Conservation (phyloP, 2,329 filamentous ascomycete genomes). For the Clarireedia sp. region DNA sequence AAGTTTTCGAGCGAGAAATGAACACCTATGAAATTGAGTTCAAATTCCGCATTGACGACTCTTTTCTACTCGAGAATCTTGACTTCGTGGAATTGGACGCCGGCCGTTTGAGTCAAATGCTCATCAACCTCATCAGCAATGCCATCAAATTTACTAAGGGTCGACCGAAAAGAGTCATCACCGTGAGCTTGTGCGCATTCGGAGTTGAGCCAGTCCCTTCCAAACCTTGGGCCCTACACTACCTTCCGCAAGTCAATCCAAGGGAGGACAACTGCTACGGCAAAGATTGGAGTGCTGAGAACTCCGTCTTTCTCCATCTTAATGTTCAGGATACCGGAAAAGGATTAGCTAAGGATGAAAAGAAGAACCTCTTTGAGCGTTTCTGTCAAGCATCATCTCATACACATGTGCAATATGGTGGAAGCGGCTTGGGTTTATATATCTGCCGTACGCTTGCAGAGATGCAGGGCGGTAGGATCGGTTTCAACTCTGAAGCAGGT, state of each 20-base stretch:
- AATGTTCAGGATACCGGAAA: not conserved
- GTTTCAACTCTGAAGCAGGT: conserved; percentile 59
- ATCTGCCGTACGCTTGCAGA: conserved; percentile 73
- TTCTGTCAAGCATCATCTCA: conserved; percentile 66
- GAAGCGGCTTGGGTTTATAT: conserved; percentile 70
- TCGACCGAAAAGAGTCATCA: not conserved
- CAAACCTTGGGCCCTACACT: not conserved
- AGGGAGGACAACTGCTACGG: not conserved
- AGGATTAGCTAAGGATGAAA: conserved; percentile 23
- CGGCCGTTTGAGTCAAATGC: conserved; percentile 65
- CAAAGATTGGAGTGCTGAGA: not conserved
- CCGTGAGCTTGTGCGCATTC: not conserved
- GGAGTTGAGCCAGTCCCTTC: not conserved
- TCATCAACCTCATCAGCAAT: conserved; percentile 75
- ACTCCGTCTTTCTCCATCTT: not conserved
- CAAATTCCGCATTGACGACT: conserved; percentile 53
- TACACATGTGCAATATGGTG: conserved; percentile 74
- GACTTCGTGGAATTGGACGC: conserved; percentile 65
- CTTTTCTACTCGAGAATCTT: conserved; percentile 48
- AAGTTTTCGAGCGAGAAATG: conserved; percentile 72
- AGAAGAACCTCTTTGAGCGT: conserved; percentile 46
- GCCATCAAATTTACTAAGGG: conserved; percentile 73
- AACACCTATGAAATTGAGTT: conserved; percentile 61
- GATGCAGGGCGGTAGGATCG: conserved; percentile 73
- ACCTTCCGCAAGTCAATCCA: not conserved